phyloP scores from a whole-genome alignment of 768 basidiomycete species.

The Leccinum disarticulatum region DNA sequence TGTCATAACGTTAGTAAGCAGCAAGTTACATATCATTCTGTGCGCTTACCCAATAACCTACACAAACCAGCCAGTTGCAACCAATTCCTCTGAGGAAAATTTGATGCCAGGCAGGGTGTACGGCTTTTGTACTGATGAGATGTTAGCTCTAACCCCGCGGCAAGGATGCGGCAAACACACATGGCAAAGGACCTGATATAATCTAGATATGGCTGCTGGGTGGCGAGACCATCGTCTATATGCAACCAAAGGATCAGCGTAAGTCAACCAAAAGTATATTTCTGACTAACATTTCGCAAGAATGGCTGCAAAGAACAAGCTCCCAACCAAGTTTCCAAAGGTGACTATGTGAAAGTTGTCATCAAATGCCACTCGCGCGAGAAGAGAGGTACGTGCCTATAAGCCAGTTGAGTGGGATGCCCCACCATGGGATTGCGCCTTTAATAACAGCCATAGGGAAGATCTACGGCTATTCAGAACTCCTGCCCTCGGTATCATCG shows the following conservation, averaged over 20 bases:
- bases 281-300: constrained; percentile 57
- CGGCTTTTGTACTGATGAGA: constrained; percentile 54
- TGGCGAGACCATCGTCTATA: constrained; percentile 60
- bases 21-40: background rate
- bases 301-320: constrained; percentile 69
- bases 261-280: background rate
- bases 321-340: constrained; percentile 69
- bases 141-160: constrained; percentile 1
- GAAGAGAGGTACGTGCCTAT: constrained; percentile 45
- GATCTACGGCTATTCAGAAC: constrained; percentile 37
- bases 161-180: constrained; percentile 37
- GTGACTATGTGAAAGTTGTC: constrained; percentile 43
- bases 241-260: constrained; percentile 1
- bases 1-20: constrained; percentile 27
- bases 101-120: constrained; percentile 66
- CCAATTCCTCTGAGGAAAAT: constrained; percentile 75
- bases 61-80: constrained; percentile 75
- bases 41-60: constrained; percentile 66
- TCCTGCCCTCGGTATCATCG: background rate
- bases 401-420: constrained; percentile 64
- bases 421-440: constrained; percentile 67
- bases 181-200: constrained; percentile 56
- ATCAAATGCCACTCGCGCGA: background rate
- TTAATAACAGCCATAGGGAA: constrained; percentile 72
- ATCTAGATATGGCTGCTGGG: constrained; percentile 52